These are phyloP conservation scores for Micractinium conductrix DNA, from an alignment of 139 green algal genomes.

Conservation along the genomic window DNA sequence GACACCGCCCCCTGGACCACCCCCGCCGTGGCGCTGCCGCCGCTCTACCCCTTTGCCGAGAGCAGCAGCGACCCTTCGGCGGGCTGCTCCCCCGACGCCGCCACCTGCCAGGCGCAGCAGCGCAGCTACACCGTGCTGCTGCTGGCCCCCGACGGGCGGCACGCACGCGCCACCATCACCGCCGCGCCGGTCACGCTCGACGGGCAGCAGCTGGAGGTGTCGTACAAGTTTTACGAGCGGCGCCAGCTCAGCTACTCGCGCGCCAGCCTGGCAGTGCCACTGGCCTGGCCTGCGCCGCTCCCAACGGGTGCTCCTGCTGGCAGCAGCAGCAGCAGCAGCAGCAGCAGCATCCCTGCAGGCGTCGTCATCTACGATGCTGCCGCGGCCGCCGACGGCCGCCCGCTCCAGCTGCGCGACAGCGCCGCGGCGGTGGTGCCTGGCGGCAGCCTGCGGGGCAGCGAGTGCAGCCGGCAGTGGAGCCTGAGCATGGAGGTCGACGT, in stretches of 20 bases:
- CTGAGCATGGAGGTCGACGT: background rate
- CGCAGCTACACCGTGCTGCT: background rate
- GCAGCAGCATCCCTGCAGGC: background rate
- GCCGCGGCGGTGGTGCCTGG: background rate
- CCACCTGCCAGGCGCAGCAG: background rate
- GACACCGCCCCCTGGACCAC: background rate
- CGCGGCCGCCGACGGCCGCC: background rate
- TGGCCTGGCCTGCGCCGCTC: background rate
- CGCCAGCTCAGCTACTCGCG: background rate
- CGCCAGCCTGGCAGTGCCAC: background rate
- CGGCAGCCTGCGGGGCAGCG: background rate
- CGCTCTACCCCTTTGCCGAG: background rate
- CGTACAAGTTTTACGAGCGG: slow-evolving; percentile 15
- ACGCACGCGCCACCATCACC: background rate
- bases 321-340: background rate
- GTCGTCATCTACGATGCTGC: background rate
- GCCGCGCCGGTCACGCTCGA: background rate
- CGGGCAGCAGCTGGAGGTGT: background rate
- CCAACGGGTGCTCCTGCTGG: too few species aligned
- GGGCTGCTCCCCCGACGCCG: background rate
- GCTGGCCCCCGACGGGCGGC: slow-evolving; percentile 17
- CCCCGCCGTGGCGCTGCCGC: background rate
- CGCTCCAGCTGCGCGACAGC: background rate
- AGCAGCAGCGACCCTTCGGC: background rate
- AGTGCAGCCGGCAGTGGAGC: slow-evolving; percentile 2